Evolutionary conservation across 306 rosid species (phyloP), one percentile per base, ranked within the genome.

Genomic region (Cucumis hystrix): DNA sequence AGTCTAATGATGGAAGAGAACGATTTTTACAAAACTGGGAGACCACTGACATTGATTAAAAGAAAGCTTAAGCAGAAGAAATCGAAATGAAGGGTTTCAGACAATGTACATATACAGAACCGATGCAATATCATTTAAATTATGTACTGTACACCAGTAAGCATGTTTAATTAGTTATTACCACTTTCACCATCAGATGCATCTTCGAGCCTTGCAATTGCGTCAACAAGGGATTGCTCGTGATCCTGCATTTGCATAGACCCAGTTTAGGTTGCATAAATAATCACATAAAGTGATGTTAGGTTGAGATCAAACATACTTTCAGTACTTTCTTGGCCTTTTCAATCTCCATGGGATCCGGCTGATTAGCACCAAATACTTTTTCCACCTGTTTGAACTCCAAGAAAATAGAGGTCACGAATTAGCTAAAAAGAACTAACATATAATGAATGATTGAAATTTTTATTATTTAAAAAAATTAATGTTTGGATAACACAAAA

Each of bases 181-280:
- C 96, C 96, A 83, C 96, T 93, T 82, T 91, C 98, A 85, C 88
- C 96, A 33, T 93, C 98, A 39, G 96, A 93, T 65, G 87, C 94
- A 82, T 89, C 92, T 81, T 85, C 95, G 6, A 93, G 92, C 84
- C 86, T 93, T 67, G 96, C 87, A 66, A 93, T 93, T 39, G 98
- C 96, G 77, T 93, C 83, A 25, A 89, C 84, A 78, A 93, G 87
- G 39, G 98, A 89, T 79, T 89, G 95, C 76, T 90, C 98, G 61
- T 93, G 96, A 47, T 92, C 96, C 98, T 92, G 84, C 85, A 72
- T 51, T 72, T 5, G 43, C 8, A 79, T 75, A 79, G 76, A 78
- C 14, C 35, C 60, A 39, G 5, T 20, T 39, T 73, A 33, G 35
- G 45, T 52, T 51, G 43, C 11, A 52, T 17, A 52, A 54, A 54